These are phyloP conservation scores for Epichloe gansuensis DNA, from an alignment of 2,329 filamentous ascomycete species.

Conservation along the genomic window DNA sequence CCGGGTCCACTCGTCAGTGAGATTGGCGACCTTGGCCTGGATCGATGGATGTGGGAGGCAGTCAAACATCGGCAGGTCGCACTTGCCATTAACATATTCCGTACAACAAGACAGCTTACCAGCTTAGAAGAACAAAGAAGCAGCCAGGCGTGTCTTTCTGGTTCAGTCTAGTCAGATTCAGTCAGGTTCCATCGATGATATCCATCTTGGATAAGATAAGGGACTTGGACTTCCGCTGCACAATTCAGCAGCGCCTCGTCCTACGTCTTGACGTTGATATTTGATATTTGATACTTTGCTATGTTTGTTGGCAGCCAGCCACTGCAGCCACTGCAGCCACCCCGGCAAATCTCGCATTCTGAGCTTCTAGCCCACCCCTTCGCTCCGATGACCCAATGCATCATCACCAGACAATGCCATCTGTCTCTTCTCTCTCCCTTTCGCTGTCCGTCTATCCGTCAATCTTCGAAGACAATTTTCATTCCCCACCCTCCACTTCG, in stretches of 20 bases:
- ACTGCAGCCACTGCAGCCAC: neutral
- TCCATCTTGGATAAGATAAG: too few relatives aligned
- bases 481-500: too few relatives aligned
- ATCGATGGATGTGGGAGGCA: neutral
- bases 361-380: neutral
- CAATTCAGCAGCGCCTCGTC: neutral
- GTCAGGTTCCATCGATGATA: too few relatives aligned
- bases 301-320: neutral
- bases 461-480: too few relatives aligned
- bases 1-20: neutral
- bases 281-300: neutral
- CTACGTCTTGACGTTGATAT: neutral
- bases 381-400: neutral
- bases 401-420: too few relatives aligned
- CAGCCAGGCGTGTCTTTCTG: neutral
- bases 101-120: neutral
- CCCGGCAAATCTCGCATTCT: neutral
- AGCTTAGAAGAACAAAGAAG: neutral
- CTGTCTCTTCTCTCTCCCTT: neutral
- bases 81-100: neutral
- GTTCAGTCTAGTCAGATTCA: too few relatives aligned
- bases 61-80: neutral
- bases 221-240: too few relatives aligned
- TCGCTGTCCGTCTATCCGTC: neutral
- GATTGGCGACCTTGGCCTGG: neutral